A percentile compares a stretch with the other conserved stretches of the same genome.
These are phyloP conservation scores for Ceriops decandra DNA, from an alignment of 345 rosid species.

Conservation along the genomic window DNA sequence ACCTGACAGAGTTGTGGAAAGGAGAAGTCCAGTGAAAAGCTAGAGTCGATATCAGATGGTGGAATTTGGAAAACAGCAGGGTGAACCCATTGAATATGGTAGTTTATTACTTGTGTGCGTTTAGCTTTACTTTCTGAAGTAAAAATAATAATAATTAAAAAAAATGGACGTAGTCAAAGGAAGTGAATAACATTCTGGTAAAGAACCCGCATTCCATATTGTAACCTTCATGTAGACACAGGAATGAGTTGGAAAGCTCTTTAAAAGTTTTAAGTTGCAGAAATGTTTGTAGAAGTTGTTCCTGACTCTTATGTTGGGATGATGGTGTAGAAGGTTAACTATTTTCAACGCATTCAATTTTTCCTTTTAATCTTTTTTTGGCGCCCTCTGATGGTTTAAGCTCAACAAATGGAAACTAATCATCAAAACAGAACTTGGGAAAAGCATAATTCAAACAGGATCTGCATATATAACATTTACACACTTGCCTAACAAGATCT, in stretches of 20 bases:
- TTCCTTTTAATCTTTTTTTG: too few species aligned
- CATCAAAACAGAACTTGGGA: neutral
- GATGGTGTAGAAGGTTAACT: too few species aligned
- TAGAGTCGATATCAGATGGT: neutral
- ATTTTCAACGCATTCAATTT: too few species aligned
- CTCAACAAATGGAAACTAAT: neutral
- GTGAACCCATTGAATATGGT: neutral
- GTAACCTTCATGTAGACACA: too few species aligned
- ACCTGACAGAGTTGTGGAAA: neutral
- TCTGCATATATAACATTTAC: neutral
- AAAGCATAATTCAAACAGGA: neutral
- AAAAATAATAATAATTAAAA: neutral
- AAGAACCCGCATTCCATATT: too few species aligned
- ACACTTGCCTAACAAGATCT: neutral
- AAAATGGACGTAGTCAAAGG: neutral
- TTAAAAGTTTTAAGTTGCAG: neutral
- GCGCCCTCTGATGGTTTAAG: conserved; percentile 1
- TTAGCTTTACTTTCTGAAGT: neutral
- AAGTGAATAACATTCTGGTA: too few species aligned
- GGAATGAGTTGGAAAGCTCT: neutral
- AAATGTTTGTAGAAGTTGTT: neutral
- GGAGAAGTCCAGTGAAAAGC: neutral
- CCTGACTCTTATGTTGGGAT: too few species aligned
- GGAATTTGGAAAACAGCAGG: too few species aligned
- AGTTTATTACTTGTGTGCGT: neutral